Conservation (phyloP, 2,329 filamentous ascomycete species). For the Helotiales sp. region DNA sequence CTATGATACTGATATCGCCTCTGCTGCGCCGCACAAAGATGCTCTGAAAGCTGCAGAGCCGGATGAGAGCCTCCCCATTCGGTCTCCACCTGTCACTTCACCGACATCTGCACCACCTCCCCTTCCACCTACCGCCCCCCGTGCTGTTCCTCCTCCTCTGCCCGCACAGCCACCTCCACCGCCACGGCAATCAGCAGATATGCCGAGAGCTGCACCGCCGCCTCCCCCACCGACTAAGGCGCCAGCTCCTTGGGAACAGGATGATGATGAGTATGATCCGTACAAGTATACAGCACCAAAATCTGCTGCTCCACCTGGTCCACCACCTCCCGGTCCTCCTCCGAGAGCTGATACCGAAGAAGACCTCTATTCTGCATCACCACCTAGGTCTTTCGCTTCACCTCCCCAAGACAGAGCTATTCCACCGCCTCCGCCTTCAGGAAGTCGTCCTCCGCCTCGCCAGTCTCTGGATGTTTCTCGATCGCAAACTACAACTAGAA, state of each 20-base stretch:
- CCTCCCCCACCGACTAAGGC: slow-evolving; percentile 51
- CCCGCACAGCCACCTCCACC: slow-evolving; percentile 61
- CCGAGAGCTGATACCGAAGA: slow-evolving; percentile 37
- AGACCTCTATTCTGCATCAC: slow-evolving; percentile 44
- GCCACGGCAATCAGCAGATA: slow-evolving; percentile 68
- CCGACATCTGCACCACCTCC: slow-evolving; percentile 54
- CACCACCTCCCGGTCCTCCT: slow-evolving; percentile 21
- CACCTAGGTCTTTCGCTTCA: slow-evolving; percentile 41
- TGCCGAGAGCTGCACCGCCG: slow-evolving; percentile 69
- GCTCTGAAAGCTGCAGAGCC: slow-evolving; percentile 82
- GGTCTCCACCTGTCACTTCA: slow-evolving; percentile 51
- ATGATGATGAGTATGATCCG: slow-evolving; percentile 75
- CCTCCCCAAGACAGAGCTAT: slow-evolving; percentile 47
- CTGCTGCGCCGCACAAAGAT: slow-evolving; percentile 92
- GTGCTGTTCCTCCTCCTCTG: slow-evolving; percentile 67
- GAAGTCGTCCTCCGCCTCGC: slow-evolving; percentile 48
- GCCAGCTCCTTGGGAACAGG: slow-evolving; percentile 58
- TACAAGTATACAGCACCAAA: slow-evolving; percentile 56
- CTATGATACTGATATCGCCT: slow-evolving; percentile 96
- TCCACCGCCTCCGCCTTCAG: slow-evolving; percentile 50
- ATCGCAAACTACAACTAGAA: slow-evolving; percentile 52
- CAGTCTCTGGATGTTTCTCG: slow-evolving; percentile 70
- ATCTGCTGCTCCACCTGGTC: slow-evolving; percentile 9
- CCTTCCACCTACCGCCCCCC: slow-evolving; percentile 58
- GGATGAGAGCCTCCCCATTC: slow-evolving; percentile 71